phyloP scores from a whole-genome alignment of 768 basidiomycete genomes.

The Daedaleopsis nitida region DNA sequence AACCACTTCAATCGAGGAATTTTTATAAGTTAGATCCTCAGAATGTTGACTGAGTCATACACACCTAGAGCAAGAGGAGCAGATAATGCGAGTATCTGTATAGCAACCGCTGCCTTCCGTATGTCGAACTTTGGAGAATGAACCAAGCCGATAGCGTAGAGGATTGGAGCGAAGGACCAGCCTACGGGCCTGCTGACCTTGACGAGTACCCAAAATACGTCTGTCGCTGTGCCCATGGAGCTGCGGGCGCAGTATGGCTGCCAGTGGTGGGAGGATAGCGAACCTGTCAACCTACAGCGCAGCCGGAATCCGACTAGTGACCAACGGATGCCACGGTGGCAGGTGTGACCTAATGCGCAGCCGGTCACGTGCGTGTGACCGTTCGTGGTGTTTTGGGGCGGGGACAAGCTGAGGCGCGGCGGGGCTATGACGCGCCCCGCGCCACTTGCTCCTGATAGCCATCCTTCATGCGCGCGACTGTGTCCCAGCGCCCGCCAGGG shows the following conservation, averaged over 20 bases:
- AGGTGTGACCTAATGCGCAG: not conserved
- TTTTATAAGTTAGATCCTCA: not conserved
- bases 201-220: not conserved
- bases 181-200: constrained; percentile 6
- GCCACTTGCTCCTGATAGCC: constrained; percentile 14
- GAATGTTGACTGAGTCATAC: not conserved
- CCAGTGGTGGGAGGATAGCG: no score
- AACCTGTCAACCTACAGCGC: no score
- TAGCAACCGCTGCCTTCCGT: not conserved
- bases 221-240: not conserved
- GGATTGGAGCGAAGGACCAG: constrained; percentile 14
- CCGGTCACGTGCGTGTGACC: constrained; percentile 11
- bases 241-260: no score
- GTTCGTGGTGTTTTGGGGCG: constrained; percentile 10
- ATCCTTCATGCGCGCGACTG: not conserved
- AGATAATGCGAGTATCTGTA: constrained; percentile 7
- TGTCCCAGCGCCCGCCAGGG: not conserved
- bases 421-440: constrained; percentile 14
- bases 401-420: no score
- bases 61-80: constrained; percentile 6
- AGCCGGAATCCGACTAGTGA: no score
- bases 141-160: constrained; percentile 9
- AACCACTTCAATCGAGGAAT: not conserved
- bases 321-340: no score
- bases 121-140: not conserved